Percentiles rank a stretch among this genome's conserved stretches.
Conservation (phyloP, 495 filamentous ascomycete genomes). For the Penicillium egyptiacum region DNA sequence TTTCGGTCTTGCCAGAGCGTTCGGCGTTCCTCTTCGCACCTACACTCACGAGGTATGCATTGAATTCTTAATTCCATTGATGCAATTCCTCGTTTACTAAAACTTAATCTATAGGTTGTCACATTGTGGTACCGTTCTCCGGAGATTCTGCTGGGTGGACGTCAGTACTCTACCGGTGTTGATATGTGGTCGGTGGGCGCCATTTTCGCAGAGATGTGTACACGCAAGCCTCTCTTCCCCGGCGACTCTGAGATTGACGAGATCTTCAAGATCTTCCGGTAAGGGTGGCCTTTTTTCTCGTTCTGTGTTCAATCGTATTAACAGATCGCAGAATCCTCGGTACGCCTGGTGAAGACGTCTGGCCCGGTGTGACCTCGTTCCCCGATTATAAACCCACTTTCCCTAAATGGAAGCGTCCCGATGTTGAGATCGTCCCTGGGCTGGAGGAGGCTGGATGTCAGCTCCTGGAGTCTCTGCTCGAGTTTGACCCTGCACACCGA, state of each 20-base stretch:
- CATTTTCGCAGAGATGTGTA: constrained; percentile 99
- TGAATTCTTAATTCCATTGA: background rate
- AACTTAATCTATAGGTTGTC: constrained; percentile 64
- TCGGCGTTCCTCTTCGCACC: constrained; percentile 92
- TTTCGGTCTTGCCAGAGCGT: constrained; percentile 94
- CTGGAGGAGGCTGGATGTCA: constrained; percentile 79
- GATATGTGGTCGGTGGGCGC: constrained; percentile 99
- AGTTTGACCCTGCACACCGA: constrained; percentile 90
- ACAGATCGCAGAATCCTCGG: constrained; percentile 67
- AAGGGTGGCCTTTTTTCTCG: constrained; percentile 23
- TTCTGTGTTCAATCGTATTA: constrained; percentile 1
- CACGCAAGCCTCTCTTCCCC: constrained; percentile 93
- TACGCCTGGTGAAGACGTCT: constrained; percentile 82
- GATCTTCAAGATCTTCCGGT: constrained; percentile 99
- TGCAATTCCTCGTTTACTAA: constrained; percentile 9
- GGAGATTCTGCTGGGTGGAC: constrained; percentile 93
- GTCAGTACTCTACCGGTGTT: constrained; percentile 96
- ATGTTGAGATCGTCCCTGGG: constrained; percentile 55
- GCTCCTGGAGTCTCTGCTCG: constrained; percentile 85
- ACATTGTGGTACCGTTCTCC: constrained; percentile 98
- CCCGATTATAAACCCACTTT: constrained; percentile 97
- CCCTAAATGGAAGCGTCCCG: constrained; percentile 88
- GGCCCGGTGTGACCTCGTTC: constrained; percentile 96
- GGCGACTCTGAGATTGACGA: constrained; percentile 99
- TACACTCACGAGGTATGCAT: constrained; percentile 86